phyloP scores from a whole-genome alignment of 768 basidiomycete genomes.

The Hygrocybe punicea region DNA sequence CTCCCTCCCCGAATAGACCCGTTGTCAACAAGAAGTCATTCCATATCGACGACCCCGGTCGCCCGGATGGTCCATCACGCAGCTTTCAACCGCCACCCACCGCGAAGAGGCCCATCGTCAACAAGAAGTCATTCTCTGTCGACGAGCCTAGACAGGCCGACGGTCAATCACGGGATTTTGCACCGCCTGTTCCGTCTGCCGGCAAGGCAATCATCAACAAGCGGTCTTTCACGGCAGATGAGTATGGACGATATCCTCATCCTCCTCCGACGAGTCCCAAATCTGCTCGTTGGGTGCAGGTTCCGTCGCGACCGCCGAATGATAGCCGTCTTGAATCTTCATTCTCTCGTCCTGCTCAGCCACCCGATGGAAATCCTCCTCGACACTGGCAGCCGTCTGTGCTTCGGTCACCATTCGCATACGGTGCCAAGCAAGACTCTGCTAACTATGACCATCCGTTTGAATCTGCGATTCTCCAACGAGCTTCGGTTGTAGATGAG shows the following conservation, averaged over 20 bases:
- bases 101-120: neutral
- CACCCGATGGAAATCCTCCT: neutral
- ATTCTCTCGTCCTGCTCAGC: neutral
- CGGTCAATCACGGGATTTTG: neutral
- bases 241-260: neutral
- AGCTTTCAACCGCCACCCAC: neutral
- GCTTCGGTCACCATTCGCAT: neutral
- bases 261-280: neutral
- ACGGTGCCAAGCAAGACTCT: neutral
- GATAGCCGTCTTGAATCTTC: neutral
- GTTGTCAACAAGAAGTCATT: neutral
- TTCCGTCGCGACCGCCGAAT: conserved; percentile 12
- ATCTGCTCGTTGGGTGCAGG: conserved; percentile 4
- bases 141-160: neutral
- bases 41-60: neutral
- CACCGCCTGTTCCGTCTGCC: neutral
- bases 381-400: neutral
- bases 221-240: neutral
- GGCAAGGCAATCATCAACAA: neutral
- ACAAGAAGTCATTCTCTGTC: neutral
- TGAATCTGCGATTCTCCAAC: neutral
- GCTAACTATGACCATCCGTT: neutral
- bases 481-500: neutral
- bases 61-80: neutral
- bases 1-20: neutral